Evolutionary conservation across 148 eudicot genomes (phyloP).

Genomic region (Persicaria maculosa): DNA sequence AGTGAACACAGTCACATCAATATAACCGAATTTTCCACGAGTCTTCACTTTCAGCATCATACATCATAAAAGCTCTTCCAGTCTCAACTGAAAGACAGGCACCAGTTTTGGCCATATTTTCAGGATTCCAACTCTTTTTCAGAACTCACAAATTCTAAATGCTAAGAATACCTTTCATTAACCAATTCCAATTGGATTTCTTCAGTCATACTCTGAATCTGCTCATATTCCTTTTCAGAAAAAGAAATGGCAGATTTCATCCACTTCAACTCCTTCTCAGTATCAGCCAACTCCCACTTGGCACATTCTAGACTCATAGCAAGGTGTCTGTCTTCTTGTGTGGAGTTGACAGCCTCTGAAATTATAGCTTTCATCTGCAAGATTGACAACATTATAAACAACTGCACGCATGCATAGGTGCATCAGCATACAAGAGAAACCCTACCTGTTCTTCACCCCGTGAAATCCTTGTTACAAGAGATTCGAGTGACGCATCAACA

Average conservation of each 20-base stretch:
- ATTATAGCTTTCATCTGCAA: conserved; percentile 69
- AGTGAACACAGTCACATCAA: not conserved
- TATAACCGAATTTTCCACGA: not conserved
- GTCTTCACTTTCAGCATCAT: too few species aligned
- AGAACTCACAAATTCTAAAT: not conserved
- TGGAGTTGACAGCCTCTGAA: conserved; percentile 49
- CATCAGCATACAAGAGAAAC: not conserved
- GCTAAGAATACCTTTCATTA: conserved; percentile 48
- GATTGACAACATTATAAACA: not conserved
- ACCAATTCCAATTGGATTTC: conserved; percentile 56
- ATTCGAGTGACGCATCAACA: conserved; percentile 42
- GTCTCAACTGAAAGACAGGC: too few species aligned
- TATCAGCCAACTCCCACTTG: conserved; percentile 73
- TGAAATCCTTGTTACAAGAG: conserved; percentile 46
- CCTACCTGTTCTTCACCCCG: conserved; percentile 71
- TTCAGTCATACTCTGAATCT: conserved; percentile 52
- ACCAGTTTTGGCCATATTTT: too few species aligned
- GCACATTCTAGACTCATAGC: conserved; percentile 53
- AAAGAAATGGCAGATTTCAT: conserved; percentile 58
- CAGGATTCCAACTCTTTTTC: too few species aligned
- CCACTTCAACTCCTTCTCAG: conserved; percentile 88
- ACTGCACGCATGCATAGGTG: not conserved
- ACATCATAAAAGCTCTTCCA: too few species aligned
- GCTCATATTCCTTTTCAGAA: conserved; percentile 90
- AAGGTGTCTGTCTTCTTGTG: conserved; percentile 67